A percentile compares a stretch with the other conserved stretches of the same genome.
phyloP scores from a whole-genome alignment of 129 eudicot genomes.

The Saposhnikovia divaricata region DNA sequence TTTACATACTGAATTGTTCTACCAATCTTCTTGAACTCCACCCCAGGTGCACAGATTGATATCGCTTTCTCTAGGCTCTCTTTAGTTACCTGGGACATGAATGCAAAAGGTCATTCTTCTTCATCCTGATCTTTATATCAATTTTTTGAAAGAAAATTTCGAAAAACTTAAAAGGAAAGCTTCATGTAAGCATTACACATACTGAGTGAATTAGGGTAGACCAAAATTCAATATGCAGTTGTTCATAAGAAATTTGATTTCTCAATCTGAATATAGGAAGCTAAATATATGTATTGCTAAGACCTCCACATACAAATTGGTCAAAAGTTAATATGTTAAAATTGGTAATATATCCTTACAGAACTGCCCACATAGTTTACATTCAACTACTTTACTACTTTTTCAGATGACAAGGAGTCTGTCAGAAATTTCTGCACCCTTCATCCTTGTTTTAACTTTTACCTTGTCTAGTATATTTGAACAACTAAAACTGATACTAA shows the following conservation, averaged over 20 bases:
- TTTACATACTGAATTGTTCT: slow-evolving; percentile 61
- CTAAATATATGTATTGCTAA: too few relatives aligned
- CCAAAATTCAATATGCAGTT: neutral
- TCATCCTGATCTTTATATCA: neutral
- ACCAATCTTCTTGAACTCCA: slow-evolving; percentile 70
- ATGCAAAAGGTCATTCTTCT: neutral
- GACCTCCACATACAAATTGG: too few relatives aligned
- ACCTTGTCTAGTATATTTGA: neutral
- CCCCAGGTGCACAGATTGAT: slow-evolving; percentile 85
- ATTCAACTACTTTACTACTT: too few relatives aligned
- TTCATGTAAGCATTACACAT: neutral
- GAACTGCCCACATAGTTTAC: too few relatives aligned
- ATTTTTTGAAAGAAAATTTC: neutral
- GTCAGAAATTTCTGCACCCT: too few relatives aligned
- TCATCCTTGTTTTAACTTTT: neutral
- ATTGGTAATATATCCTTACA: too few relatives aligned
- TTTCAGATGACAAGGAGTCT: too few relatives aligned
- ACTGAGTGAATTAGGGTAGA: neutral
- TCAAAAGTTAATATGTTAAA: too few relatives aligned
- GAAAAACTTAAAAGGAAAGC: neutral
- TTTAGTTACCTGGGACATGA: slow-evolving; percentile 61
- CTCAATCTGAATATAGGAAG: too few relatives aligned
- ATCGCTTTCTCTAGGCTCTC: slow-evolving; percentile 78
- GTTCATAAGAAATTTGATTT: neutral
- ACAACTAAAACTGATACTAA: neutral